Conservation (phyloP, 2,329 filamentous ascomycete genomes). For the Fonsecaea erecta region DNA sequence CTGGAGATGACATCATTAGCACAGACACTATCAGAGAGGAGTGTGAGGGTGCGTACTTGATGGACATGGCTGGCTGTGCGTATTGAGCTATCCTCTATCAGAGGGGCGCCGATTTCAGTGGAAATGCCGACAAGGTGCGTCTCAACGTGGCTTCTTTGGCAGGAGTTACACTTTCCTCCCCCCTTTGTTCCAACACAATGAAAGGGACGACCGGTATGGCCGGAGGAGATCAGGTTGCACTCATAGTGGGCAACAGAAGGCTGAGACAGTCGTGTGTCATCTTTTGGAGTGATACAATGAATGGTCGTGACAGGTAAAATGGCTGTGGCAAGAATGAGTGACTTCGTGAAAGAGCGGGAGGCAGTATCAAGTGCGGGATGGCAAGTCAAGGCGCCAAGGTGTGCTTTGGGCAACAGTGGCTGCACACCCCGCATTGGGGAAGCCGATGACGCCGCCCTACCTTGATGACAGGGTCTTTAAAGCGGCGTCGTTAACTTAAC, state of each 20-base stretch:
- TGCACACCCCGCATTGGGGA: background rate
- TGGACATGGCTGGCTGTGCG: slow-evolving; percentile 4
- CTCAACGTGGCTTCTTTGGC: background rate
- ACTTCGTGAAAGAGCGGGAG: background rate
- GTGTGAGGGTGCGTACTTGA: slow-evolving; percentile 6
- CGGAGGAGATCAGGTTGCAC: background rate
- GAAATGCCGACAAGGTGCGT: background rate
- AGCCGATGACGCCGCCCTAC: background rate
- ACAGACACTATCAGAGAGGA: slow-evolving; percentile 32
- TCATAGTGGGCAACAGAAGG: background rate
- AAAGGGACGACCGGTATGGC: background rate
- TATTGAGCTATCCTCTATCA: background rate
- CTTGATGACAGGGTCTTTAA: background rate
- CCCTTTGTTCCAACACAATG: background rate
- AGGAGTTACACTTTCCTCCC: background rate
- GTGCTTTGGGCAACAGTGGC: background rate
- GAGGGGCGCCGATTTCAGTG: background rate
- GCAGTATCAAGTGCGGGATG: background rate
- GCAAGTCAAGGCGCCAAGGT: background rate
- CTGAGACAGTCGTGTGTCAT: slow-evolving; percentile 1
- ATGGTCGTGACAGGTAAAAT: background rate
- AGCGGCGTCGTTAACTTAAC: background rate
- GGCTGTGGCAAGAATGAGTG: background rate
- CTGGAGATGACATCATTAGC: slow-evolving; percentile 54
- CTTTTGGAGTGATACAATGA: background rate